phyloP scores from a whole-genome alignment of 192 early-diverging fungal genomes.

The Umbelopsis vinacea region DNA sequence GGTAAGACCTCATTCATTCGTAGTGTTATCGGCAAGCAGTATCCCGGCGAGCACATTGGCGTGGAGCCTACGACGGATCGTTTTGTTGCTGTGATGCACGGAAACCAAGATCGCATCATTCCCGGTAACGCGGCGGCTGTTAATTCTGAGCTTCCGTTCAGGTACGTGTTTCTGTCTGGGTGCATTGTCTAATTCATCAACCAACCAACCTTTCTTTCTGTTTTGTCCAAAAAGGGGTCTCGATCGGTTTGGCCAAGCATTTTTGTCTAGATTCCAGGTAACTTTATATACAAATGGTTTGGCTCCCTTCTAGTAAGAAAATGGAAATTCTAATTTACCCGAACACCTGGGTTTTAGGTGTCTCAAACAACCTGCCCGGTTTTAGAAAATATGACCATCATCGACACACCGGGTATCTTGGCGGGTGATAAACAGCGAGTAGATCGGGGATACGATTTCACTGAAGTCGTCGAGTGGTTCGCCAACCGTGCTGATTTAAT shows the following conservation, averaged over 20 bases:
- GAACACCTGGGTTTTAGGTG: slow-evolving; percentile 41
- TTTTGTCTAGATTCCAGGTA: slow-evolving; percentile 79
- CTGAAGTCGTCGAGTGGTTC: slow-evolving; percentile 81
- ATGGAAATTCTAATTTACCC: too few relatives aligned
- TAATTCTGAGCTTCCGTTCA: slow-evolving; percentile 74
- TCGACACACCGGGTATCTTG: slow-evolving; percentile 86
- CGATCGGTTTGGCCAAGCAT: slow-evolving; percentile 76
- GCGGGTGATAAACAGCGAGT: slow-evolving; percentile 80
- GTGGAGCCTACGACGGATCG: slow-evolving; percentile 83
- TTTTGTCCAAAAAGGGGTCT: slow-evolving; percentile 46
- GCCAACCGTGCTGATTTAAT: slow-evolving; percentile 84
- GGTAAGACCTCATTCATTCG: slow-evolving; percentile 87
- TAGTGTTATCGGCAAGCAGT: slow-evolving; percentile 73
- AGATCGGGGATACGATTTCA: slow-evolving; percentile 80
- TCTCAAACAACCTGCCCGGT: slow-evolving; percentile 76
- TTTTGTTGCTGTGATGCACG: slow-evolving; percentile 82
- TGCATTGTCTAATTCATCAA: neutral
- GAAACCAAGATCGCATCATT: slow-evolving; percentile 72
- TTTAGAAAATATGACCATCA: slow-evolving; percentile 77
- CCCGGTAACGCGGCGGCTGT: slow-evolving; percentile 85
- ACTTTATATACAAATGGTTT: too few relatives aligned
- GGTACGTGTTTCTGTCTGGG: neutral
- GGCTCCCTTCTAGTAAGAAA: too few relatives aligned
- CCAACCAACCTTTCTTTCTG: neutral
- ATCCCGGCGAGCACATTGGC: slow-evolving; percentile 80